A percentile compares a stretch with the other conserved stretches of the same genome.
phyloP scores from a whole-genome alignment of 129 eudicot species.

The Oenanthe sinensis region DNA sequence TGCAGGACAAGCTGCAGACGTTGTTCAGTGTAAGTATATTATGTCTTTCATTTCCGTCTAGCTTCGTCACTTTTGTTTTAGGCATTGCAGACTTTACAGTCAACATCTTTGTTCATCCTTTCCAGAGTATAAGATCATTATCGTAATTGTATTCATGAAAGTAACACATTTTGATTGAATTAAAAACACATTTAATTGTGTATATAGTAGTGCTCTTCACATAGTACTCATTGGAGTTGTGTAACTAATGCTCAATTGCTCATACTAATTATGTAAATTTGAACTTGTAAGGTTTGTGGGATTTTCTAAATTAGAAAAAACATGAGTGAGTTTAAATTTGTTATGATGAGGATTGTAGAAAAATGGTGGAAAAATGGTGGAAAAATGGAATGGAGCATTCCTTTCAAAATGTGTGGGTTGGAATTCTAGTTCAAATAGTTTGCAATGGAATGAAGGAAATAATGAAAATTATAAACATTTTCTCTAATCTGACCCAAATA shows the following conservation, averaged over 20 bases:
- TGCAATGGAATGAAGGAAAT: too few species aligned
- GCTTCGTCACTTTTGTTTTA: neutral
- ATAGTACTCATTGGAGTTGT: neutral
- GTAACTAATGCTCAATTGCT: too few species aligned
- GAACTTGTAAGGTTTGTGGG: neutral
- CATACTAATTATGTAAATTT: neutral
- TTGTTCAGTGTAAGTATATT: neutral
- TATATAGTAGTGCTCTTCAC: neutral
- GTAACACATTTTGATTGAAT: neutral
- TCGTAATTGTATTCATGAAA: neutral
- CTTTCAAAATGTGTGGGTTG: too few species aligned
- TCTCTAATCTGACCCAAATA: too few species aligned
- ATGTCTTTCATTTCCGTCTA: neutral
- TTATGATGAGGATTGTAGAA: too few species aligned
- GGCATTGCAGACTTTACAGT: neutral
- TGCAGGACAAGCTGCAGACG: neutral
- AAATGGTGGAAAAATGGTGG: too few species aligned
- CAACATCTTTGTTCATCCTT: neutral
- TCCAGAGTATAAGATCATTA: neutral
- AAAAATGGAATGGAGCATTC: too few species aligned
- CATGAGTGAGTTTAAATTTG: too few species aligned
- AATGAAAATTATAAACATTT: too few species aligned
- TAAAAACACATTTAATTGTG: neutral
- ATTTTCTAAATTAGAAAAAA: neutral
- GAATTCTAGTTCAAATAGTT: too few species aligned